phyloP scores from a whole-genome alignment of 2,329 filamentous ascomycete genomes.

The Colletotrichum viniferum region DNA sequence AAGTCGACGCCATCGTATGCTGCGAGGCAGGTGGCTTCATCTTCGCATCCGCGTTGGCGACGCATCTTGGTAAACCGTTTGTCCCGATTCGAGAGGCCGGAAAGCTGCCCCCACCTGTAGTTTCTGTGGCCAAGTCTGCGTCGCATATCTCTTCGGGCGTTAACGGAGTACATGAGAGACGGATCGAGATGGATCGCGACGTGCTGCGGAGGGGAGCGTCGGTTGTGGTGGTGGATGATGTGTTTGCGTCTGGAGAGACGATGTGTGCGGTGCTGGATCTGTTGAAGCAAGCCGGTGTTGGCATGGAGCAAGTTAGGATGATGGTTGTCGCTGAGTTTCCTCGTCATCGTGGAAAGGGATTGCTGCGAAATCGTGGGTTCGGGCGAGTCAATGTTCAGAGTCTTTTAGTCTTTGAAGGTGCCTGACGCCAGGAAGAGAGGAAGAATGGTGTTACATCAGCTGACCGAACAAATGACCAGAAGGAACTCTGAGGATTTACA shows the following conservation, averaged over 20 bases:
- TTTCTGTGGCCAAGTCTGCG: slow-evolving; percentile 48
- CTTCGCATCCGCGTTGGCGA: slow-evolving; percentile 56
- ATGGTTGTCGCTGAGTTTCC: slow-evolving; percentile 64
- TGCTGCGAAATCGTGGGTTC: slow-evolving; percentile 52
- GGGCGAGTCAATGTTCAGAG: slow-evolving; percentile 54
- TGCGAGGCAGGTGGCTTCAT: slow-evolving; percentile 64
- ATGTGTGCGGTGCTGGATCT: slow-evolving; percentile 57
- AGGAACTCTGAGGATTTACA: too few species aligned
- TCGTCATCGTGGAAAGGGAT: slow-evolving; percentile 52
- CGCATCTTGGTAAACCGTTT: slow-evolving; percentile 43
- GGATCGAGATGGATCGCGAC: slow-evolving; percentile 55
- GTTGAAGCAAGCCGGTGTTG: slow-evolving; percentile 45
- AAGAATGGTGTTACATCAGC: not conserved
- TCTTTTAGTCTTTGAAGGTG: slow-evolving; percentile 45
- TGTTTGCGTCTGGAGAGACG: slow-evolving; percentile 60
- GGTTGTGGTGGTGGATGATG: slow-evolving; percentile 65
- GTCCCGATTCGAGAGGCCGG: slow-evolving; percentile 57
- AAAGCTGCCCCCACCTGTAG: slow-evolving; percentile 62
- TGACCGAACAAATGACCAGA: too few species aligned
- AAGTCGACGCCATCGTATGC: slow-evolving; percentile 48
- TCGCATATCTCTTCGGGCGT: slow-evolving; percentile 58
- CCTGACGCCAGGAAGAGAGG: not conserved
- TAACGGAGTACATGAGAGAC: slow-evolving; percentile 29
- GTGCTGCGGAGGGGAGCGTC: slow-evolving; percentile 40
- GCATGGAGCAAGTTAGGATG: slow-evolving; percentile 44